A percentile compares a stretch with the other conserved stretches of the same genome.
phyloP scores from a whole-genome alignment of 768 basidiomycete genomes.

The Agaricus subrufescens region DNA sequence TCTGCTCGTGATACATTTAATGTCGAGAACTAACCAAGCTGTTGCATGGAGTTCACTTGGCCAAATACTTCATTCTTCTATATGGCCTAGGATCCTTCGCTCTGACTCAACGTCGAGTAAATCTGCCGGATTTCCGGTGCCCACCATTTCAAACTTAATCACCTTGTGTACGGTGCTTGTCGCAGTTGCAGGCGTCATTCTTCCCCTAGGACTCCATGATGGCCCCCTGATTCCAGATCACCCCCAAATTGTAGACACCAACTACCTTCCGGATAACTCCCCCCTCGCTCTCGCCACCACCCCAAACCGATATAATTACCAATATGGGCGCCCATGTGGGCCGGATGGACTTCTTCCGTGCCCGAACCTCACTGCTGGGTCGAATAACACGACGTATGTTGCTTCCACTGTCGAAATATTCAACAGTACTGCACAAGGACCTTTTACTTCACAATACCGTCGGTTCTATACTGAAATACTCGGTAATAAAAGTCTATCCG shows the following conservation, averaged over 20 bases:
- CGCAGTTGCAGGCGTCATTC: background rate
- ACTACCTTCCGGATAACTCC: constrained; percentile 15
- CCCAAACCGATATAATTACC: constrained; percentile 9
- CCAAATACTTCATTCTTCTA: constrained; percentile 14
- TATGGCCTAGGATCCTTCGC: constrained; percentile 17
- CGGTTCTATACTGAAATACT: background rate
- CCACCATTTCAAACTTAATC: background rate
- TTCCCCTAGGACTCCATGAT: background rate
- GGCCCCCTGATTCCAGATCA: background rate
- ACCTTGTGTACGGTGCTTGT: background rate
- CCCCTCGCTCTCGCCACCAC: constrained; percentile 18
- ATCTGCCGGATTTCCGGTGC: constrained; percentile 3
- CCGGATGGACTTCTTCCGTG: background rate
- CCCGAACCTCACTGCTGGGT: background rate
- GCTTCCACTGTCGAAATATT: background rate
- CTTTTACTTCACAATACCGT: background rate
- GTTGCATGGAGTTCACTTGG: constrained; percentile 16
- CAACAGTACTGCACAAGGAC: background rate
- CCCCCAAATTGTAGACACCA: background rate
- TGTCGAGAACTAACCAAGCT: constrained; percentile 13
- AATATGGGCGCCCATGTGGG: constrained; percentile 4
- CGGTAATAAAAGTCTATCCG: background rate
- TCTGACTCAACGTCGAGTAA: constrained; percentile 4
- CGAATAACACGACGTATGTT: constrained; percentile 1
- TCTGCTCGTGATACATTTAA: constrained; percentile 14